These are phyloP conservation scores for Metschnikowia picachoensis DNA, from an alignment of 805 yeast genomes.

Conservation along the genomic window DNA sequence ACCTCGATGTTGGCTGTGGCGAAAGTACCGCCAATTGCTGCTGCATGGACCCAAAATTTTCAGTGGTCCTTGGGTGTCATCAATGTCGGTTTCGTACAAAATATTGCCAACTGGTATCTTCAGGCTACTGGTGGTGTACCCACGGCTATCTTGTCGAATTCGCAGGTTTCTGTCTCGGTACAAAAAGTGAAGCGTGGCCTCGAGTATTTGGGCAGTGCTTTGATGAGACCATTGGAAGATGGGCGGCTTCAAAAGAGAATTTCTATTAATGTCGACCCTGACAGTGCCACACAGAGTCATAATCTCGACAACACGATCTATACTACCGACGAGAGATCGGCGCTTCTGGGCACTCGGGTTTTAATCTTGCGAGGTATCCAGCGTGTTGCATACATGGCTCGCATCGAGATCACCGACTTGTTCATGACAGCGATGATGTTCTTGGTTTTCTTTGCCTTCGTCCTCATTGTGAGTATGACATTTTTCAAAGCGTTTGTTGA, in stretches of 20 bases:
- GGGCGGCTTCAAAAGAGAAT: constrained; percentile 24
- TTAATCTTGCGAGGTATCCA: constrained; percentile 86
- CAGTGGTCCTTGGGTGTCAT: constrained; percentile 95
- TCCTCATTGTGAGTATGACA: constrained; percentile 50
- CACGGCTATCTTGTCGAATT: constrained; percentile 66
- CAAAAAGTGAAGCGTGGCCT: constrained; percentile 41
- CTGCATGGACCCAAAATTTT: constrained; percentile 97
- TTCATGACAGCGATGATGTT: constrained; percentile 85
- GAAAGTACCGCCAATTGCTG: constrained; percentile 91
- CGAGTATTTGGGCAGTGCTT: constrained; percentile 10
- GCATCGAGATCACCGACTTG: constrained; percentile 80
- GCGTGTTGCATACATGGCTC: constrained; percentile 81
- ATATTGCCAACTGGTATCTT: constrained; percentile 87
- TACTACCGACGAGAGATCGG: constrained; percentile 67
- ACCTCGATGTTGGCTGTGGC: constrained; percentile 95
- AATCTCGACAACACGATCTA: constrained; percentile 47
- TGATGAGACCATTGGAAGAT: not conserved
- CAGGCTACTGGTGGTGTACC: constrained; percentile 92
- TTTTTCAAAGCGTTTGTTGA: constrained; percentile 70
- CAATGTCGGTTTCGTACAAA: constrained; percentile 69
- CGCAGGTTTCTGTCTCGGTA: constrained; percentile 77
- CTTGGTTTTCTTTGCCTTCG: constrained; percentile 72
- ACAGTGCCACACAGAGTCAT: constrained; percentile 44
- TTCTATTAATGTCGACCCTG: constrained; percentile 37
- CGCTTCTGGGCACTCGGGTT: constrained; percentile 59